A percentile compares a stretch with the other conserved stretches of the same genome.
Evolutionary conservation across 2,329 filamentous ascomycete species (phyloP).

Genomic region (Trichophyton equinum): DNA sequence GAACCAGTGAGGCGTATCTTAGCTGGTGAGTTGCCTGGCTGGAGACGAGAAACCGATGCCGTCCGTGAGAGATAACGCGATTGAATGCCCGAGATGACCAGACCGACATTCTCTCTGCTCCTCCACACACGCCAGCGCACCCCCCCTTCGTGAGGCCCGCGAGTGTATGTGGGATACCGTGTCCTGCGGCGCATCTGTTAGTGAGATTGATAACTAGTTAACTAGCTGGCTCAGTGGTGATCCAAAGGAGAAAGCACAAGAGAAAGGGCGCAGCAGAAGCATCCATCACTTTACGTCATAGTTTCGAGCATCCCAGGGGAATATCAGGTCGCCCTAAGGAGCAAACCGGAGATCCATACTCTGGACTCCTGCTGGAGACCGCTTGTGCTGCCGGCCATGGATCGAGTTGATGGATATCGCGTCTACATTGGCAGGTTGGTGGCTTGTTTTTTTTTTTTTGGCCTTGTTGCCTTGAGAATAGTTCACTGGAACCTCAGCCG

Average conservation of each 20-base stretch:
- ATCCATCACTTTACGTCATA: neutral
- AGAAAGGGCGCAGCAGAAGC: neutral
- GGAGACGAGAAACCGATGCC: neutral
- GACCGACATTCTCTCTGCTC: neutral
- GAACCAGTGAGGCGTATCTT: neutral
- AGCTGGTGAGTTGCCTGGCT: neutral
- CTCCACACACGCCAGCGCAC: neutral
- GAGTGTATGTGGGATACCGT: neutral
- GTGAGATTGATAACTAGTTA: neutral
- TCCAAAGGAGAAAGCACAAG: neutral
- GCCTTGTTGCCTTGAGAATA: neutral
- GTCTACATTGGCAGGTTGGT: constrained; percentile 6
- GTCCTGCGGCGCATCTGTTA: neutral
- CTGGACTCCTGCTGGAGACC: neutral
- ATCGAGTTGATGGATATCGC: neutral
- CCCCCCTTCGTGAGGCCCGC: neutral
- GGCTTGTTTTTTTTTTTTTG: no score
- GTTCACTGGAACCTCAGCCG: no score
- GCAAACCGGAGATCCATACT: neutral
- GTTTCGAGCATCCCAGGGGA: neutral
- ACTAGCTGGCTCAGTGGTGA: neutral
- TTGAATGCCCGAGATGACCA: neutral
- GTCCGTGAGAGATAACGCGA: neutral
- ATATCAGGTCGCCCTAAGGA: neutral
- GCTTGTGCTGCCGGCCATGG: neutral